phyloP scores from a whole-genome alignment of 2,329 filamentous ascomycete species.

The Cadophora sp. region DNA sequence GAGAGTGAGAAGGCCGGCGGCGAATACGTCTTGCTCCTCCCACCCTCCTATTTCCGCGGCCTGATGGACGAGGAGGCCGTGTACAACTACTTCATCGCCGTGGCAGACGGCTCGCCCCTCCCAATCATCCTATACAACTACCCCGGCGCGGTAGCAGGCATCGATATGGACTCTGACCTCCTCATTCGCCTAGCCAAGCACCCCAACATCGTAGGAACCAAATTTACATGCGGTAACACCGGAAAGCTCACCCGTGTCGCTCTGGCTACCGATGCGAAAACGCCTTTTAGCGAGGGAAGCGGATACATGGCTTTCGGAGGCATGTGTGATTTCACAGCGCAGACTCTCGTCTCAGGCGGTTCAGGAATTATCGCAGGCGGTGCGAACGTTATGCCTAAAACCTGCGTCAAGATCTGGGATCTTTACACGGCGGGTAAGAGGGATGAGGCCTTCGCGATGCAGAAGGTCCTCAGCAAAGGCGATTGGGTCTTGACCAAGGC shows the following conservation, averaged over 20 bases:
- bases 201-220: constrained; percentile 85
- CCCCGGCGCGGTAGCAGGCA: constrained; percentile 83
- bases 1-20: constrained; percentile 73
- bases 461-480: constrained; percentile 77
- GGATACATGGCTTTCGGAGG: constrained; percentile 88
- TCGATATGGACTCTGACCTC: constrained; percentile 89
- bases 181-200: constrained; percentile 81
- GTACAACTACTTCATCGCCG: constrained; percentile 67
- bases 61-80: constrained; percentile 76
- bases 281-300: constrained; percentile 62
- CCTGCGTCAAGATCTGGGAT: constrained; percentile 80
- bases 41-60: constrained; percentile 82
- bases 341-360: constrained; percentile 80
- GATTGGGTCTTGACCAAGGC: constrained; percentile 87
- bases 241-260: constrained; percentile 88
- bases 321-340: constrained; percentile 86
- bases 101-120: constrained; percentile 77
- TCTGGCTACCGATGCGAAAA: constrained; percentile 73
- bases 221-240: constrained; percentile 91
- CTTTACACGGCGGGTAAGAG: constrained; percentile 75
- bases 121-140: constrained; percentile 92
- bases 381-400: constrained; percentile 85
- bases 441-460: constrained; percentile 76
- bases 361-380: constrained; percentile 86
- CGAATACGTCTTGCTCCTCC: constrained; percentile 81